Evolutionary conservation across 768 basidiomycete species (phyloP), one percentile per base, ranked within the genome.

Genomic region (Flagelloscypha sp.): DNA sequence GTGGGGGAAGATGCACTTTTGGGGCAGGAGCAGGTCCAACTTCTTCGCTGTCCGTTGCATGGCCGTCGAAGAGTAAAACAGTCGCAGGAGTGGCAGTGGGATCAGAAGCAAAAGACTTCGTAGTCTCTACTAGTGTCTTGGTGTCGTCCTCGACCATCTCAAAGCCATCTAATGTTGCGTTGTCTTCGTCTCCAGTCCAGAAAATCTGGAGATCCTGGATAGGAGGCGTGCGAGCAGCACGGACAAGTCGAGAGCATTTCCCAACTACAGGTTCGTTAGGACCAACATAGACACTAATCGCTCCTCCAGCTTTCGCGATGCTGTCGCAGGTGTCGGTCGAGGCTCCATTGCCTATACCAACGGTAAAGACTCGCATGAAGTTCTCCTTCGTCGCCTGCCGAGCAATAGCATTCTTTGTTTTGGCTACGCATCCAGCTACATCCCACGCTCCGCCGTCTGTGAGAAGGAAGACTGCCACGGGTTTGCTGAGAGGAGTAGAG

Each of bases 261-360:
- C 50, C 63, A 3, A 58, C 38, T 12, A 79, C 72, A 13, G 58
- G 56, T 35, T 74, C 73, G 7, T 60, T 50, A 3, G 61, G 50
- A 6, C 58, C 48, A 4, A 76, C 71, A 37, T 70, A 68, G 1
- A 74, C 51, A 33, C 51, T 66, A 17, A 60, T 55, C 10, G 79
- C 79, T 6, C 68, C 61, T 2, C 79, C 79, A 1, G 59, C 60
- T 12, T 57, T 50, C 0, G 79, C 76, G 13, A 81, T 68, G 4
- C 64, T 52, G 41, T 72, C 63, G 44, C 73, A 74, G 44, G 71
- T 59, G 0, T 61, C 68, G 3, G 61, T 70, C 3, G 76, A 76
- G 3, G 68, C 65, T 0, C 41, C 45, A 16, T 55, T 33, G 10
- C 79, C 79, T 9, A 81, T 75, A 1, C 78, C 78, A 2, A 81